Evolutionary conservation across 108 stramenopile genomes (phyloP).

Genomic region (Cyclostephanos tholiformis): DNA sequence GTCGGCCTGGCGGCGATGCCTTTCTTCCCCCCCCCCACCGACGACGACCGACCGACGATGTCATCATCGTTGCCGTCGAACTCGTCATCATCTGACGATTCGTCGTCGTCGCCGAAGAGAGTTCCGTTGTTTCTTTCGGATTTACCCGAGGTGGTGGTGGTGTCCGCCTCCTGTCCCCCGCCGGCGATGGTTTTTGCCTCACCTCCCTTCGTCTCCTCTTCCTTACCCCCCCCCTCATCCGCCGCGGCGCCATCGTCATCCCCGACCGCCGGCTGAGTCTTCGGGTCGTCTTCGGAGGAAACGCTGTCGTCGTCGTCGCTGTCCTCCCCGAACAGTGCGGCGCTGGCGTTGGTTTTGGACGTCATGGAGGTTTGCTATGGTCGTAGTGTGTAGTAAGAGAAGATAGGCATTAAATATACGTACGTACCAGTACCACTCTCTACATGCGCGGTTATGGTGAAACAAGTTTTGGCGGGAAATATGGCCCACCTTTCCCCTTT

Average conservation of each 20-base stretch:
- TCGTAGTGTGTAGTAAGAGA: no score
- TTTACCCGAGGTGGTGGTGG: neutral
- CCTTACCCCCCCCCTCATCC: constrained; percentile 15
- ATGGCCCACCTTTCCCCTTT: no score
- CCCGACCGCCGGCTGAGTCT: neutral
- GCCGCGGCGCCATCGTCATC: constrained; percentile 27
- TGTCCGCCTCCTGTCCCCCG: constrained; percentile 21
- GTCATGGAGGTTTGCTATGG: no score
- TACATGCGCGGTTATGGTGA: no score
- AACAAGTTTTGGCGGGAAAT: no score
- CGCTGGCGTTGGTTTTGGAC: constrained; percentile 22
- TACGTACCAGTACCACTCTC: no score
- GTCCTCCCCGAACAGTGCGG: constrained; percentile 36
- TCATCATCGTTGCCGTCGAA: constrained; percentile 34
- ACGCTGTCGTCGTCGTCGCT: constrained; percentile 42
- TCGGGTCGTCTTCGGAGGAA: neutral
- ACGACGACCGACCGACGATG: constrained; percentile 23
- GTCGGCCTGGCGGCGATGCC: neutral
- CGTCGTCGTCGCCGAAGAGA: constrained; percentile 42
- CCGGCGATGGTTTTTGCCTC: no score
- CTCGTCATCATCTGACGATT: constrained; percentile 47
- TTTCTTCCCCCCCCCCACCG: neutral
- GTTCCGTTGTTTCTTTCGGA: constrained; percentile 6
- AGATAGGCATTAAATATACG: no score
- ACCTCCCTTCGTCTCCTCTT: constrained; percentile 36